Conservation (phyloP, 2,329 filamentous ascomycete genomes). For the Curvularia sp. region DNA sequence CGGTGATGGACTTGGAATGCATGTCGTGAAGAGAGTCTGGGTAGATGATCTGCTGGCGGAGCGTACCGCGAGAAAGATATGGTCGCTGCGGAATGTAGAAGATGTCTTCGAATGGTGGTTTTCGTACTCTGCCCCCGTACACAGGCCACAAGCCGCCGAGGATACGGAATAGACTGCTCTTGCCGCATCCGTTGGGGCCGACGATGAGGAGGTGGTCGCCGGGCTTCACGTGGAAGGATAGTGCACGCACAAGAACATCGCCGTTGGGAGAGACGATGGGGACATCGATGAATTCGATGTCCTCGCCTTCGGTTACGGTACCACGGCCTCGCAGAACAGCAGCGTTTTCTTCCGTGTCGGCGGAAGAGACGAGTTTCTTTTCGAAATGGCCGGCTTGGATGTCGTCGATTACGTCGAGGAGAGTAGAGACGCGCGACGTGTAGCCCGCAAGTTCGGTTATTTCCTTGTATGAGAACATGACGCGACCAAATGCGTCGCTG, state of each 20-base stretch:
- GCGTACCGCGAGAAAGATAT: conserved; percentile 86
- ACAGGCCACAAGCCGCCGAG: conserved; percentile 97
- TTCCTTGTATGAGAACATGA: conserved; percentile 67
- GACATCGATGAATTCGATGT: conserved; percentile 86
- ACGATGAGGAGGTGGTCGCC: conserved; percentile 94
- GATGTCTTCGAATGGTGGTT: conserved; percentile 89
- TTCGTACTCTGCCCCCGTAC: conserved; percentile 91
- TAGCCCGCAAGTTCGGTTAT: conserved; percentile 95
- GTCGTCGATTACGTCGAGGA: conserved; percentile 94
- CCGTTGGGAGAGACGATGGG: conserved; percentile 98
- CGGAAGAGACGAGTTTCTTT: conserved; percentile 94
- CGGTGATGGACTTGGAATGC: conserved; percentile 81
- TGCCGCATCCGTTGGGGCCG: conserved; percentile 95
- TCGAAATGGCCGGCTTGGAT: conserved; percentile 89
- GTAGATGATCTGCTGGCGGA: conserved; percentile 98
- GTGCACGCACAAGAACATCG: conserved; percentile 82
- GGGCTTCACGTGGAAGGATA: conserved; percentile 85
- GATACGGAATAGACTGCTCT: conserved; percentile 95
- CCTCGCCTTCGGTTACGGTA: conserved; percentile 78
- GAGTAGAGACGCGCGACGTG: conserved; percentile 86
- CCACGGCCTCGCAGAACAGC: conserved; percentile 84
- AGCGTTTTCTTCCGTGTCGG: conserved; percentile 80
- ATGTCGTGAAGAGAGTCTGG: conserved; percentile 88
- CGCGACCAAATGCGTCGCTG: conserved; percentile 71
- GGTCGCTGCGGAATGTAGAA: conserved; percentile 98